phyloP scores from a whole-genome alignment of 192 early-diverging fungal species.

The Gonapodya prolifera region DNA sequence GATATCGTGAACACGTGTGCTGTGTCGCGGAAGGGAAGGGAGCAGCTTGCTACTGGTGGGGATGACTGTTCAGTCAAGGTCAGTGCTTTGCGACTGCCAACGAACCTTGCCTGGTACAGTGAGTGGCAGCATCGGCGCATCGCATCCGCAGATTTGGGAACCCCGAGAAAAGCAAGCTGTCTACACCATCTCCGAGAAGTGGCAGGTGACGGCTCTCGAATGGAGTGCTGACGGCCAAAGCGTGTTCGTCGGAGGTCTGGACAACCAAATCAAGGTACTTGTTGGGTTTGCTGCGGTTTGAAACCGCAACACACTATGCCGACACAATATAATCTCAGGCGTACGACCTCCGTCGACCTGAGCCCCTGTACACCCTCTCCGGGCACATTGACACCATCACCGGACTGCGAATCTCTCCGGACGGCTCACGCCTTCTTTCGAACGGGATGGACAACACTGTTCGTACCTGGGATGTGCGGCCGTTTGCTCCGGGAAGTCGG shows the following conservation, averaged over 20 bases:
- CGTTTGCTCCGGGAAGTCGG: constrained; percentile 63
- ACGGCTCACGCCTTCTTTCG: constrained; percentile 69
- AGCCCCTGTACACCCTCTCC: constrained; percentile 43
- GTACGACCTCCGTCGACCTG: constrained; percentile 79
- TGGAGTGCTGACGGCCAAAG: constrained; percentile 63
- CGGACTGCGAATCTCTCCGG: constrained; percentile 68
- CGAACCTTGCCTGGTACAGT: too few species aligned
- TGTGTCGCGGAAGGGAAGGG: constrained; percentile 51
- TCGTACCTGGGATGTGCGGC: constrained; percentile 88
- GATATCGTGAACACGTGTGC: constrained; percentile 72
- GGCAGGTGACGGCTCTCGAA: constrained; percentile 64
- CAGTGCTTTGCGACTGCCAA: constrained; percentile 21
- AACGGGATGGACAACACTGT: constrained; percentile 95
- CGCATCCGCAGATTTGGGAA: constrained; percentile 47
- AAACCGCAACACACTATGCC: neutral
- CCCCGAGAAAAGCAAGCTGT: constrained; percentile 46
- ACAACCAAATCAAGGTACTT: constrained; percentile 65
- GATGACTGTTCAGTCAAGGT: constrained; percentile 73
- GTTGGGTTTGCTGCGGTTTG: neutral
- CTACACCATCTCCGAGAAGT: constrained; percentile 38
- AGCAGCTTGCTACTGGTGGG: constrained; percentile 65
- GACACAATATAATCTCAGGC: too few species aligned
- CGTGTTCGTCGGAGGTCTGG: constrained; percentile 77
- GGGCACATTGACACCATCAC: constrained; percentile 88
- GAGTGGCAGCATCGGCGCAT: too few species aligned